These are phyloP conservation scores for Solanum boliviense DNA, from an alignment of 257 asterid genomes.

Conservation along the genomic window DNA sequence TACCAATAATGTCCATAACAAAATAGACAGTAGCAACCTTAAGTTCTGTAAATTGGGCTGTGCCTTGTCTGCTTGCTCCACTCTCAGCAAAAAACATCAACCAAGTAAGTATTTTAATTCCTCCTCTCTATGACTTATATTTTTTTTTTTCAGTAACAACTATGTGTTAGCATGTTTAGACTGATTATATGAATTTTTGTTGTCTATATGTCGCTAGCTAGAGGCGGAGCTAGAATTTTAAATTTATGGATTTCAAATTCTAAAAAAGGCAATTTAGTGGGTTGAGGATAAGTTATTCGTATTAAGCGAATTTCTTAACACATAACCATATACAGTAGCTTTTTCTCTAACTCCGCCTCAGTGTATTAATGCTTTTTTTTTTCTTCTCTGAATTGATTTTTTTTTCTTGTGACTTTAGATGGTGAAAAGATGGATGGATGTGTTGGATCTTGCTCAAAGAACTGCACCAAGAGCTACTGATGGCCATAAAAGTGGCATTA, in stretches of 20 bases:
- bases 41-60: conserved; percentile 88
- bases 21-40: conserved; percentile 12
- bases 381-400: not conserved
- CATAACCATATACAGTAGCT: not conserved
- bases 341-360: not conserved
- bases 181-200: not conserved
- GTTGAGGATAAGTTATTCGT: not conserved
- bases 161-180: not conserved
- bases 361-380: not conserved
- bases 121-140: not conserved
- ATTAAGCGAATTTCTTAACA: not conserved
- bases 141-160: not conserved
- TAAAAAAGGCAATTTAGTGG: not conserved
- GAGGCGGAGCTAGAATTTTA: not conserved
- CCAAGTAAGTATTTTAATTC: conserved; percentile 40
- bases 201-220: not conserved
- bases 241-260: not conserved
- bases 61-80: conserved; percentile 70
- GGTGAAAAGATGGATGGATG: conserved; percentile 69
- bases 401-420: conserved; percentile 15
- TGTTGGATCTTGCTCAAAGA: conserved; percentile 78
- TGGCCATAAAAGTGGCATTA: conserved; percentile 6
- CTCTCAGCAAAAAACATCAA: conserved; percentile 39
- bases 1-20: not conserved
- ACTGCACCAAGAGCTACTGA: conserved; percentile 50